A percentile compares a stretch with the other conserved stretches of the same genome.
Conservation (phyloP, 768 basidiomycete genomes). For the Russula abietina region DNA sequence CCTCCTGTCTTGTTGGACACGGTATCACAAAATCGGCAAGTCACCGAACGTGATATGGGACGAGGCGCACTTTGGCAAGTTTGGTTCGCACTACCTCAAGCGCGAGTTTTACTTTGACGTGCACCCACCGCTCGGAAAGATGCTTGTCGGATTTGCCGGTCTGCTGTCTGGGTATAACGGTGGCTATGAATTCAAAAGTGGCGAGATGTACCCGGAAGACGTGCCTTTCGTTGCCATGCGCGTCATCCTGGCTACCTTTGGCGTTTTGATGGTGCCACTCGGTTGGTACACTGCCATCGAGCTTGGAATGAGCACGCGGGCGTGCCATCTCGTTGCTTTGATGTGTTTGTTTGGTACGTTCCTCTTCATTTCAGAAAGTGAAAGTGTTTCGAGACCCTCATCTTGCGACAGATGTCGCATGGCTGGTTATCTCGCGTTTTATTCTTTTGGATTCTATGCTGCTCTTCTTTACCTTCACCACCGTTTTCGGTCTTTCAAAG, state of each 20-base stretch:
- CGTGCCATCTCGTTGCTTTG: conserved; percentile 84
- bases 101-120: conserved; percentile 99
- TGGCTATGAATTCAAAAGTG: conserved; percentile 89
- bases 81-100: conserved; percentile 96
- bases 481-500: conserved; percentile 89
- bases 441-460: conserved; percentile 98
- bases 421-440: conserved; percentile 95
- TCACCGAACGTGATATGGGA: conserved; percentile 92
- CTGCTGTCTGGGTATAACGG: conserved; percentile 89
- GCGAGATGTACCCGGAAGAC: conserved; percentile 69
- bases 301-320: conserved; percentile 84
- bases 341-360: conserved; percentile 85
- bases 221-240: conserved; percentile 96
- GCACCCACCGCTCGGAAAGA: conserved; percentile 97
- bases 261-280: conserved; percentile 91
- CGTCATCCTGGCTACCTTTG: conserved; percentile 89
- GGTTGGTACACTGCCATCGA: conserved; percentile 97
- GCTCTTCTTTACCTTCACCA: conserved; percentile 97
- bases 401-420: conserved; percentile 73
- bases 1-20: conserved; percentile 89
- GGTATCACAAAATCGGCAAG: conserved; percentile 88
- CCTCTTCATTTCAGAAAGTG: background rate
- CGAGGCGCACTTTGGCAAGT: conserved; percentile 99
- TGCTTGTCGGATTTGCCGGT: conserved; percentile 94
- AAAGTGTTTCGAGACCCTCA: background rate